Conservation (phyloP, 2,329 filamentous ascomycete genomes). For the Cadophora sp. region DNA sequence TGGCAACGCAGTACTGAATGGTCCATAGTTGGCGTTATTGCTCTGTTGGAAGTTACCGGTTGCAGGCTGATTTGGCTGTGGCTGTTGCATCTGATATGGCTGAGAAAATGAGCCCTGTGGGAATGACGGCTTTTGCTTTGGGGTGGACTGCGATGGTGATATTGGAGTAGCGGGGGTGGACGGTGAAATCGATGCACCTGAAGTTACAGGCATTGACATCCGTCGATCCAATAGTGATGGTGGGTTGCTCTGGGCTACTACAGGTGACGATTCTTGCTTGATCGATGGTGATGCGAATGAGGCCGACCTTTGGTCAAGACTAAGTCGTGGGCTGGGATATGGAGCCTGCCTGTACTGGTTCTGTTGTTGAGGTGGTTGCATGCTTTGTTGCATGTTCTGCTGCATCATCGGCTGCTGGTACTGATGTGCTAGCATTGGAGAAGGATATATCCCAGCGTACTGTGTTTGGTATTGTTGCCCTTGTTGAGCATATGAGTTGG, state of each 20-base stretch:
- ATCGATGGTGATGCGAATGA: conserved; percentile 48
- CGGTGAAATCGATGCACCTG: conserved; percentile 20
- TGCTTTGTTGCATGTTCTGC: conserved; percentile 26
- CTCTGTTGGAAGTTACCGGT: not conserved
- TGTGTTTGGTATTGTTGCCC: conserved; percentile 47
- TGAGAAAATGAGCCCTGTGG: conserved; percentile 27
- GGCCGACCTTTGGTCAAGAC: conserved; percentile 50
- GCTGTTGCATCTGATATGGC: conserved; percentile 7
- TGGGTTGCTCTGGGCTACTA: conserved; percentile 22
- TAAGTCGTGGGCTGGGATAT: conserved; percentile 48
- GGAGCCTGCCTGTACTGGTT: conserved; percentile 50
- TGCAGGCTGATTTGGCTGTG: not conserved
- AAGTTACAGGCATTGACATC: conserved; percentile 51
- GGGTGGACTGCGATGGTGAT: conserved; percentile 30
- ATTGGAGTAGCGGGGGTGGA: conserved; percentile 18
- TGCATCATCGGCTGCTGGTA: conserved; percentile 34
- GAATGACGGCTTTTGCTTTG: conserved; percentile 38
- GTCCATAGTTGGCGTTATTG: conserved; percentile 18
- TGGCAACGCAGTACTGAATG: conserved; percentile 56
- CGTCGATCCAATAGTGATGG: conserved; percentile 45
- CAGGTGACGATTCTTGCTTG: conserved; percentile 45
- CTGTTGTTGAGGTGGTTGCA: conserved; percentile 27
- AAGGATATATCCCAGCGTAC: conserved; percentile 40
- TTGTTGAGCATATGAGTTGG: conserved; percentile 46
- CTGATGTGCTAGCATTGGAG: conserved; percentile 41